Base-by-base conservation (phyloP, 2,329 filamentous ascomycete species). In the Drechslerella dactyloides region DNA sequence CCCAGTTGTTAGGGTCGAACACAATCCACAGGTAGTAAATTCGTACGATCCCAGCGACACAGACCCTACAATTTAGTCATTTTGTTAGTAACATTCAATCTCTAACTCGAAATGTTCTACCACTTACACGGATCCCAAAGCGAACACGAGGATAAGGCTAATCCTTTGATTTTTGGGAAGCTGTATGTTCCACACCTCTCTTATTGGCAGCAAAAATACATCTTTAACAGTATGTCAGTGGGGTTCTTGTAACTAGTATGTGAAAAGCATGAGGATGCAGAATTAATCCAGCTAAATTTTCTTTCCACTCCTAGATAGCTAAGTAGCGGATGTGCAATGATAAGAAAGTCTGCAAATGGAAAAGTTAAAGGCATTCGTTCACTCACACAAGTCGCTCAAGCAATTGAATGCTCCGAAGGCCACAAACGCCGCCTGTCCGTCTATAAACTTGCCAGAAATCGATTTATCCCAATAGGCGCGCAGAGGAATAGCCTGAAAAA, bases 11-110 rank as follows among this genome's bases (percentile, higher is more conserved):
- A 30, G 58, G 61, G 8, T 53, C 58, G 54, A 70, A 70, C 11
- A 70, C 66, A 15, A 70, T 27, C 66, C 66, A 70, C 33, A 70
- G 27, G 51, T 74, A 74, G 42, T 74, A 74, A 51, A 74, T 69
- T 35, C 70, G 54, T 1, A 74, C 50, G n/a, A 74, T 51, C 8
- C 70, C 70, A 15, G 70, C 70, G 33, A 74, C 52, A 33, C 63
- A 69, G 2, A 74, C 70, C 21, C 69, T 73, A 21, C 4, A 48
- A 10, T n/a, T n/a, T n/a, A n/a, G 33, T 6, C 5, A 51, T 24
- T 8, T 5, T 44, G 11, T 24, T 17, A 48, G 65, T 57, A 73
- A 55, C n/a, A 48, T 3, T 8, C 27, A 33, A 33, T 3, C 8
- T 33, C 3, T 33, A 4, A 4, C 27, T 33, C 8, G 27, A 33